Percentiles rank a stretch among this genome's conserved stretches.
Evolutionary conservation across 306 rosid species (phyloP).

Genomic region (Gastrolobium villosum): DNA sequence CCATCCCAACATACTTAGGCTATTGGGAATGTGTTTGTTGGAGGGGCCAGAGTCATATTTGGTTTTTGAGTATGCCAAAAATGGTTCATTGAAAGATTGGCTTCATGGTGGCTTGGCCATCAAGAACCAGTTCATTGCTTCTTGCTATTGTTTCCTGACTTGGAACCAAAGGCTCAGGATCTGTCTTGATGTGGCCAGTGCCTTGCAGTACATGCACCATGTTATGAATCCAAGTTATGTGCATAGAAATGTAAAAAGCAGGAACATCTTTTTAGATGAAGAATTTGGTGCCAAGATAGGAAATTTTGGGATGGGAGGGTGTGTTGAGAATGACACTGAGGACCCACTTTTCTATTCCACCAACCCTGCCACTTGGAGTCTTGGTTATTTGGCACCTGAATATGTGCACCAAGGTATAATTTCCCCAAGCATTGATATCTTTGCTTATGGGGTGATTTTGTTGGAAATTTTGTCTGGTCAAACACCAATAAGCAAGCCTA

Average conservation of each 20-base stretch:
- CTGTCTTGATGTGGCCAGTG: conserved; percentile 82
- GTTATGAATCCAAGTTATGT: conserved; percentile 74
- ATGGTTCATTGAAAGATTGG: conserved; percentile 95
- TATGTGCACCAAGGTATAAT: conserved; percentile 71
- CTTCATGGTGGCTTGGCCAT: conserved; percentile 93
- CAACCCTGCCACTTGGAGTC: conserved; percentile 66
- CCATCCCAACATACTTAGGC: conserved; percentile 82
- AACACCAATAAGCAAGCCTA: conserved; percentile 66
- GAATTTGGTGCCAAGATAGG: conserved; percentile 89
- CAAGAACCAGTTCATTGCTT: conserved; percentile 90
- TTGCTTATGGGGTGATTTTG: conserved; percentile 79
- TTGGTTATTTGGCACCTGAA: conserved; percentile 81
- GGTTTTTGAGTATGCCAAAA: conserved; percentile 80
- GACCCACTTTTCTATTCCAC: conserved; percentile 61
- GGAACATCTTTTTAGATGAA: conserved; percentile 88
- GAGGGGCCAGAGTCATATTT: conserved; percentile 70
- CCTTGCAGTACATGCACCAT: conserved; percentile 84
- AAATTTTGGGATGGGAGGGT: conserved; percentile 76
- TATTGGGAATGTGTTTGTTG: conserved; percentile 67
- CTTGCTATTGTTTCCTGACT: conserved; percentile 89
- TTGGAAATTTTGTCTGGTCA: conserved; percentile 77
- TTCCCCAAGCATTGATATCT: conserved; percentile 74
- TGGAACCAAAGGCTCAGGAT: conserved; percentile 89
- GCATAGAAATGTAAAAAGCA: conserved; percentile 80
- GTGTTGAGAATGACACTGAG: conserved; percentile 60